These are phyloP conservation scores for Naganishia vishniacii DNA, from an alignment of 768 basidiomycete genomes.

Conservation along the genomic window DNA sequence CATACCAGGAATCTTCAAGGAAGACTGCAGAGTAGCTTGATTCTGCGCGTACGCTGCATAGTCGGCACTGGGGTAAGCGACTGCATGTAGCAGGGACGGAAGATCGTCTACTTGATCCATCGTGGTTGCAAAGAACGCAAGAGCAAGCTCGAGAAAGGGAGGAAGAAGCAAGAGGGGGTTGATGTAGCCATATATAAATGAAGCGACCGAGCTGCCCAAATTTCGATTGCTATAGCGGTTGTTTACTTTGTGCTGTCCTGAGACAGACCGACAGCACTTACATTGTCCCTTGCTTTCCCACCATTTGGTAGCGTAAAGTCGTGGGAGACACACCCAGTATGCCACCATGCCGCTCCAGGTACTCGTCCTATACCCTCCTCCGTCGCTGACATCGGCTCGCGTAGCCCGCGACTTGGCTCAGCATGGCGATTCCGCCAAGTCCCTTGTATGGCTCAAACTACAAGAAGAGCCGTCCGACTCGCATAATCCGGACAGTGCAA, in stretches of 20 bases:
- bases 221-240: background rate
- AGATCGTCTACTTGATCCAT: conserved; percentile 22
- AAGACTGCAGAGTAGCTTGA: conserved; percentile 22
- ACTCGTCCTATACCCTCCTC: conserved; percentile 8
- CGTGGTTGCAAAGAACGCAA: background rate
- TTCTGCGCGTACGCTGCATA: conserved; percentile 21
- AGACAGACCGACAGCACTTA: background rate
- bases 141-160: background rate
- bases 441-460: conserved; percentile 10
- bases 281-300: no score
- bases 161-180: background rate
- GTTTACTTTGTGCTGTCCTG: conserved; percentile 9
- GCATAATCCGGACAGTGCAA: background rate
- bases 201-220: background rate
- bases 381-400: conserved; percentile 5
- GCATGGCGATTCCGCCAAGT: background rate
- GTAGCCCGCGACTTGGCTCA: background rate
- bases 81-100: conserved; percentile 1
- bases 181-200: no score
- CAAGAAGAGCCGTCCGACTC: conserved; percentile 1
- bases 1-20: conserved; percentile 24
- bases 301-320: no score
- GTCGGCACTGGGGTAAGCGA: conserved; percentile 9
- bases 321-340: background rate
- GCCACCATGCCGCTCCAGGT: conserved; percentile 1